phyloP scores from a whole-genome alignment of 495 filamentous ascomycete genomes.

The Bombardia bombarda region DNA sequence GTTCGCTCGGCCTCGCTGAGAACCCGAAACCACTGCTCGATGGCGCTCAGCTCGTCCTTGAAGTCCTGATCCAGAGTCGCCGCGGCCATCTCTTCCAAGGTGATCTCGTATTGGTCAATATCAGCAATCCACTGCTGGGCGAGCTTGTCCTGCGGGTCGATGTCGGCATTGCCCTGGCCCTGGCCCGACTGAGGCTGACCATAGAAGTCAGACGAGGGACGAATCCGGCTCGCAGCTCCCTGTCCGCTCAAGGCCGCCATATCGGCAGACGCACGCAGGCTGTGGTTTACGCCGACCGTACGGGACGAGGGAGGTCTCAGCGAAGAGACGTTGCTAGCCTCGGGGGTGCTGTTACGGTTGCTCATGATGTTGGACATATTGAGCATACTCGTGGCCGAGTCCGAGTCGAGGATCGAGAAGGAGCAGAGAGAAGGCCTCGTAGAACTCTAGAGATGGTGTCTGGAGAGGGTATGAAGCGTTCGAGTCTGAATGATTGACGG shows the following conservation, averaged over 20 bases:
- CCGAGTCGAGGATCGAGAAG: not conserved
- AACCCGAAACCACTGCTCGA: slow-evolving; percentile 99
- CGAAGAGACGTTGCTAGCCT: slow-evolving; percentile 71
- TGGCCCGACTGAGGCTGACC: slow-evolving; percentile 62
- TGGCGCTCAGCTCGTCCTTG: slow-evolving; percentile 97
- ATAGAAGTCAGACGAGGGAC: slow-evolving; percentile 92
- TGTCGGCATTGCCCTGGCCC: slow-evolving; percentile 51
- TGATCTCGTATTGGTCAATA: slow-evolving; percentile 96
- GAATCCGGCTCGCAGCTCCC: slow-evolving; percentile 71
- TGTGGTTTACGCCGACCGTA: slow-evolving; percentile 69
- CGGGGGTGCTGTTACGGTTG: slow-evolving; percentile 96
- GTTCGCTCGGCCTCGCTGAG: slow-evolving; percentile 94
- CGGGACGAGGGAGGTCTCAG: slow-evolving; percentile 86
- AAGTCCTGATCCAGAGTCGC: slow-evolving; percentile 98
- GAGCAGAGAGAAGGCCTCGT: slow-evolving; percentile 4
- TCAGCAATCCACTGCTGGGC: slow-evolving; percentile 98
- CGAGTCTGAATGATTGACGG: slow-evolving; percentile 8
- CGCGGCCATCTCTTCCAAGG: slow-evolving; percentile 96
- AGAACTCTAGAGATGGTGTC: slow-evolving; percentile 9
- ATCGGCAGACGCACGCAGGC: slow-evolving; percentile 90
- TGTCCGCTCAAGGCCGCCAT: slow-evolving; percentile 81
- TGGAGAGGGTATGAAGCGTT: slow-evolving; percentile 8
- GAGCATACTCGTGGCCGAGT: slow-evolving; percentile 31
- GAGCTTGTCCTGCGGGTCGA: slow-evolving; percentile 81
- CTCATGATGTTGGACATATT: slow-evolving; percentile 66